phyloP scores from a whole-genome alignment of 2,329 filamentous ascomycete species.

The Phialophora macrospora region DNA sequence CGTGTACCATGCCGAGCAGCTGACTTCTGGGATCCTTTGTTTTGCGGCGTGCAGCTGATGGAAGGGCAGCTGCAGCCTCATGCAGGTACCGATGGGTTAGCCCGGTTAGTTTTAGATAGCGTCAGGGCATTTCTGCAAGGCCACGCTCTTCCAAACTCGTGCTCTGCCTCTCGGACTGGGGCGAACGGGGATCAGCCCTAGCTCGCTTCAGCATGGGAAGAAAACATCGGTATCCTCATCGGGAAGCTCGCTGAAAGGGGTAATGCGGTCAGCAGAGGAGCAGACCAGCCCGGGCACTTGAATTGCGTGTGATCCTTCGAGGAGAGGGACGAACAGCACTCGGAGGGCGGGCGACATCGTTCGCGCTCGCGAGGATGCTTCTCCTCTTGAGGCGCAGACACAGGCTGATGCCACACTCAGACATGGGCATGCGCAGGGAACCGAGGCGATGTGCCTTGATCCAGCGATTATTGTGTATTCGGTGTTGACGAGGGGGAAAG shows the following conservation, averaged over 20 bases:
- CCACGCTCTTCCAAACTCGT: constrained; percentile 1
- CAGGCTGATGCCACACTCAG: neutral
- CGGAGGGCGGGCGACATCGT: neutral
- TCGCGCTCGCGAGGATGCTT: neutral
- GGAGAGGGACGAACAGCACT: neutral
- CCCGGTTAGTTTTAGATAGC: constrained; percentile 11
- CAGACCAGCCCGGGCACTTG: neutral
- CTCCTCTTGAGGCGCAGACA: neutral
- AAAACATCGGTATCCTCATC: no score
- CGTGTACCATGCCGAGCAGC: neutral
- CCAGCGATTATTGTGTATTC: neutral
- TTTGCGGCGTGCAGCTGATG: neutral
- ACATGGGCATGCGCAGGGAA: neutral
- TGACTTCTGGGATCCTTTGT: neutral
- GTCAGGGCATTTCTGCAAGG: constrained; percentile 8
- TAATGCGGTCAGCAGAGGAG: neutral
- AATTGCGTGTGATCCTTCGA: constrained; percentile 13
- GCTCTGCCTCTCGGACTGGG: neutral
- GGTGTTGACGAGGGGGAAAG: neutral
- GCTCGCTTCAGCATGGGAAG: neutral
- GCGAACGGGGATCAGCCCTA: neutral
- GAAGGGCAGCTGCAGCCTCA: constrained; percentile 16
- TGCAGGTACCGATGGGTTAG: constrained; percentile 15
- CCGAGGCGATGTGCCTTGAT: neutral
- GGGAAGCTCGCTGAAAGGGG: constrained; percentile 10